phyloP scores from a whole-genome alignment of 345 rosid species.

The Adansonia digitata region DNA sequence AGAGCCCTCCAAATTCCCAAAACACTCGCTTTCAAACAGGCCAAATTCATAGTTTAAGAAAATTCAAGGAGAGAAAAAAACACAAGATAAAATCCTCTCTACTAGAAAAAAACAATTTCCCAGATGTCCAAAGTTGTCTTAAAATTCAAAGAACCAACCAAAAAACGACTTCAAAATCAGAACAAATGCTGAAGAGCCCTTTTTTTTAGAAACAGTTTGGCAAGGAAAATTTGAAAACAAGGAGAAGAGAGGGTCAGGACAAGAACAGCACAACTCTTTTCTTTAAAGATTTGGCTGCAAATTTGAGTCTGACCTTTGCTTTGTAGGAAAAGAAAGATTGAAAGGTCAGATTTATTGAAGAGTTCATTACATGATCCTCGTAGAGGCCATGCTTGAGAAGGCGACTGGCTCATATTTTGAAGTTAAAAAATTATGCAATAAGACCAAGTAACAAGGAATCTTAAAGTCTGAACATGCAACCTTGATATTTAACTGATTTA shows the following conservation, averaged over 20 bases:
- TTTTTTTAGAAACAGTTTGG: slow-evolving; percentile 7
- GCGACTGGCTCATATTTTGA: not conserved
- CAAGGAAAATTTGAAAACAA: not conserved
- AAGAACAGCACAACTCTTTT: slow-evolving; percentile 13
- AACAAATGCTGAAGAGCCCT: not conserved
- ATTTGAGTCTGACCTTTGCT: slow-evolving; percentile 11
- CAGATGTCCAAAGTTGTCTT: slow-evolving; percentile 12
- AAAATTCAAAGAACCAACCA: slow-evolving; percentile 12
- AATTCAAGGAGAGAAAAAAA: slow-evolving; percentile 12
- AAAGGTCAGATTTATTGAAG: slow-evolving; percentile 14
- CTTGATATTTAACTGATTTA: too few species aligned
- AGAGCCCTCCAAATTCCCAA: not conserved
- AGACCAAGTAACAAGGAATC: not conserved
- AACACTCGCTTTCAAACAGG: not conserved
- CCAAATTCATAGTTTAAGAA: not conserved
- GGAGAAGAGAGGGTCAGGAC: slow-evolving; percentile 14
- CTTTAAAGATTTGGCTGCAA: slow-evolving; percentile 11
- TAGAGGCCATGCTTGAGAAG: slow-evolving; percentile 11
- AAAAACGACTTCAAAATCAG: not conserved
- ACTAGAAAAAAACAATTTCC: slow-evolving; percentile 9
- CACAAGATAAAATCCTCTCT: too few species aligned
- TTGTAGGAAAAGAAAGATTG: slow-evolving; percentile 10
- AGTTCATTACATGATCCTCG: not conserved
- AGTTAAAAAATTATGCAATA: not conserved
- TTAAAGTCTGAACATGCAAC: too few species aligned